Percentiles rank a stretch among this genome's conserved stretches.
Conservation (phyloP, 768 basidiomycete genomes). For the Agrocybe chaxingu region DNA sequence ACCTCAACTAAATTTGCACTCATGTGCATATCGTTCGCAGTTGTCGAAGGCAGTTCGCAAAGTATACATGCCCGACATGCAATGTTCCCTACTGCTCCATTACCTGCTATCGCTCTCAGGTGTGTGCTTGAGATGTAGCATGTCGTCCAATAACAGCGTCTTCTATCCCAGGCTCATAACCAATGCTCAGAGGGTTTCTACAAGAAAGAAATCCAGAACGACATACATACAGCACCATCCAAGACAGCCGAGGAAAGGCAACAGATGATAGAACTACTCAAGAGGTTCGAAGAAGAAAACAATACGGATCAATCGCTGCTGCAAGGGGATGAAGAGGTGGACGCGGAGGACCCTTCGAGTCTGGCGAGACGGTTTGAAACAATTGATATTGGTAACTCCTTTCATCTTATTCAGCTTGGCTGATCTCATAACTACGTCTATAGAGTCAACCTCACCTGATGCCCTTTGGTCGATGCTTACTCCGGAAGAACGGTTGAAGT, state of each 20-base stretch:
- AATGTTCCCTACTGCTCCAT: conserved; percentile 81
- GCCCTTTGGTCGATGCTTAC: conserved; percentile 61
- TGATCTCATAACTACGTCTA: not conserved
- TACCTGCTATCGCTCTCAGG: conserved; percentile 73
- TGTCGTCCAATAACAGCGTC: conserved; percentile 4
- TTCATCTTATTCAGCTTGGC: not conserved
- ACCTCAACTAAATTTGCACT: not conserved
- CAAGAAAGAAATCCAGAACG: conserved; percentile 64
- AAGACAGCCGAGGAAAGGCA: conserved; percentile 54
- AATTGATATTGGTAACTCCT: conserved; percentile 59
- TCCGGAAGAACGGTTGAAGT: conserved; percentile 56
- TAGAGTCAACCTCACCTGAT: conserved; percentile 56
- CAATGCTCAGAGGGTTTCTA: conserved; percentile 84
- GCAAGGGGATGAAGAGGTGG: conserved; percentile 27
- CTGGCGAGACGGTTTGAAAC: conserved; percentile 48
- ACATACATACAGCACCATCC: conserved; percentile 55
- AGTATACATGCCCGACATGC: conserved; percentile 81
- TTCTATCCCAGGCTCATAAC: conserved; percentile 45
- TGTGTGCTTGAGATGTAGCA: conserved; percentile 25
- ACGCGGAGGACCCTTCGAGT: conserved; percentile 36
- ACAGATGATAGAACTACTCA: conserved; percentile 68
- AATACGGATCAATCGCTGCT: conserved; percentile 24
- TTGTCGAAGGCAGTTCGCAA: conserved; percentile 71
- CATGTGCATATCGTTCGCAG: conserved; percentile 31
- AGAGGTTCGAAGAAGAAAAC: conserved; percentile 66